Conservation (phyloP, 202 grass and related monocot species). For the Dendrocalamus latiflorus region DNA sequence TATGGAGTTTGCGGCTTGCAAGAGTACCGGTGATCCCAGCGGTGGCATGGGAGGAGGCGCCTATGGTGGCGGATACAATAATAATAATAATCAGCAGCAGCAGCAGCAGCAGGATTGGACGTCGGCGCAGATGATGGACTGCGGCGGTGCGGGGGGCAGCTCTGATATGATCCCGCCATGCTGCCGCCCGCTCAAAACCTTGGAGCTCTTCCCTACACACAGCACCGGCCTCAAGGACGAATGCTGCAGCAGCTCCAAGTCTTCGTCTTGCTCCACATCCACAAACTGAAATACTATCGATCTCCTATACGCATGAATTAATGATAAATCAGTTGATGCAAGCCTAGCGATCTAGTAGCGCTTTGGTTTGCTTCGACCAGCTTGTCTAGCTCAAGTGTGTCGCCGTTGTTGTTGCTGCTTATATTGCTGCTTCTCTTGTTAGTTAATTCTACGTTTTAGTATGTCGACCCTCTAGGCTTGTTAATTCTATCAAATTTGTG, state of each 20-base stretch:
- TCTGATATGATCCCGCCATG: constrained; percentile 47
- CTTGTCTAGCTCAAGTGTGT: background rate
- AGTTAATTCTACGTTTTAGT: background rate
- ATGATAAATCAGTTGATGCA: background rate
- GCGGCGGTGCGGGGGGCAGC: background rate
- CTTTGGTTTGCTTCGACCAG: no score
- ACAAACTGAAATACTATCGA: constrained; percentile 36
- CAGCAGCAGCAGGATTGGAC: constrained; percentile 36
- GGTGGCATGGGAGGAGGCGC: background rate
- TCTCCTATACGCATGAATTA: no score
- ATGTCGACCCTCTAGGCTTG: background rate
- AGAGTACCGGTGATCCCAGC: background rate
- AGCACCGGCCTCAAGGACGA: constrained; percentile 77
- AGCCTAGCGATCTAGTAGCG: no score
- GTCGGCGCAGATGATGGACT: constrained; percentile 27
- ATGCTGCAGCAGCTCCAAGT: constrained; percentile 87
- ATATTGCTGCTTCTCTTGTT: background rate
- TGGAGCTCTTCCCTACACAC: constrained; percentile 83
- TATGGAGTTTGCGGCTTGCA: constrained; percentile 29
- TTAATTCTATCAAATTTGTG: background rate
- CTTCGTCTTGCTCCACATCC: constrained; percentile 92
- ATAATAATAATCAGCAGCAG: no score
- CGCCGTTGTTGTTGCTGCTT: background rate
- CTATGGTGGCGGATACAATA: background rate
- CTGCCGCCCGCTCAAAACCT: constrained; percentile 68